phyloP scores from a whole-genome alignment of 768 basidiomycete genomes.

The Suillus placidus region DNA sequence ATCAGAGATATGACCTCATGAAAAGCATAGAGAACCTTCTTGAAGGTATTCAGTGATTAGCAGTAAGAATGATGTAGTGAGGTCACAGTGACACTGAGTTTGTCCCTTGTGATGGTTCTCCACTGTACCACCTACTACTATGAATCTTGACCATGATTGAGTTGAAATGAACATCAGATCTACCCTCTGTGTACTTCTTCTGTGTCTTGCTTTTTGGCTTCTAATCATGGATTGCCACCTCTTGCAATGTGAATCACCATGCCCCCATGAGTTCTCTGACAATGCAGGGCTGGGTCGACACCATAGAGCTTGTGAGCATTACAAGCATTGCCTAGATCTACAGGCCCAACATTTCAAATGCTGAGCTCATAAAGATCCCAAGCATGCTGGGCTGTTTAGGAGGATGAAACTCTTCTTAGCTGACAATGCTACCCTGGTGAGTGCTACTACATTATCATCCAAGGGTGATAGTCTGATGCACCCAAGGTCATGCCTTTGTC shows the following conservation, averaged over 20 bases:
- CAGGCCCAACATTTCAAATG: background rate
- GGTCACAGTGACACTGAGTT: no score
- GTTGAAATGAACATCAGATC: background rate
- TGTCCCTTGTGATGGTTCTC: no score
- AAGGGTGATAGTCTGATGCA: background rate
- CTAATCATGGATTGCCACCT: background rate
- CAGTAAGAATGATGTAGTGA: no score
- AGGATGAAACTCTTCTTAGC: background rate
- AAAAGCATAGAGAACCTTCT: no score
- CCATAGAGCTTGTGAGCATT: background rate
- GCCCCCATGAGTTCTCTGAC: background rate
- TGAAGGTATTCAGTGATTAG: no score
- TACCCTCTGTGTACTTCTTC: background rate
- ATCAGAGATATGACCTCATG: no score
- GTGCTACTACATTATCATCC: background rate
- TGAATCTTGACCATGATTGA: no score
- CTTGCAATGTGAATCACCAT: background rate
- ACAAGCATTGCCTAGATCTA: background rate
- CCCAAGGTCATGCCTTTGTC: background rate
- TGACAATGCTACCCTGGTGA: no score
- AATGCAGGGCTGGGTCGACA: background rate
- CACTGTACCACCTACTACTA: no score
- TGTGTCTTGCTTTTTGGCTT: background rate
- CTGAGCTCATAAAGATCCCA: background rate
- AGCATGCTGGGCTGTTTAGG: background rate